Base-by-base conservation (phyloP, 1,284 basidiomycete species). In the Puccinia polysora region DNA sequence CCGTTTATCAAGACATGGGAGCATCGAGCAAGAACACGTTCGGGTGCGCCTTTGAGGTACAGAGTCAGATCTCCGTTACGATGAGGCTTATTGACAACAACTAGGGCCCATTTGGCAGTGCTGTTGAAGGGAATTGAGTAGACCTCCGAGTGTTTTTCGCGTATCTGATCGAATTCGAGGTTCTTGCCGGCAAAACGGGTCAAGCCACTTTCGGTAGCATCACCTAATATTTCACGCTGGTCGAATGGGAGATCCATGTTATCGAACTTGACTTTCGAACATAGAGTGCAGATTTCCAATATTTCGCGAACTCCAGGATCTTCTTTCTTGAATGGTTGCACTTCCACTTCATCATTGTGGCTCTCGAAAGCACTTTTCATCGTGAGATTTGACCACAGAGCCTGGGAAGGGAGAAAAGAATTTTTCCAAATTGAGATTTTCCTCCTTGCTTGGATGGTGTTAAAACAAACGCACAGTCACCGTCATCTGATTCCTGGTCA, bases 71-170 rank as follows among this genome's bases (percentile, higher is more conserved):
- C 15, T 56, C 32, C 47, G 25, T 50, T 32, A 4, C 55, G 69
- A 43, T 64, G 25, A 36, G 18, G 40, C 25, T 43, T 40, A 81
- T 85, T 78, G 70, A 87, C 86, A 43, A 87, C 86, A 47, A 86
- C 85, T 70, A 87, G 77, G 12, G 86, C 86, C 86, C 86, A 87
- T 80, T 88, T 88, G 77, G 87, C 87, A 12, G 84, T 84, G 15
- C 86, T 86, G 77, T 88, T 88, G 81, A 88, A 88, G 32, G 86
- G 86, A 14, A 88, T 85, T 79, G 87, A 86, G 74, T 87, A 88
- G 15, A 85, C 84, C 76, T 86, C 86, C 4, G 83, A 81, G 75
- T 83, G 80, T 32, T 79, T 79, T 79, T 83, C 84, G 74, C 84
- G 78, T 74, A 85, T 82, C 15, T 75, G 81, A 75, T 87, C 86